A percentile compares a stretch with the other conserved stretches of the same genome.
These are phyloP conservation scores for Hypoxylon sp. DNA, from an alignment of 2,329 filamentous ascomycete genomes.

Conservation along the genomic window DNA sequence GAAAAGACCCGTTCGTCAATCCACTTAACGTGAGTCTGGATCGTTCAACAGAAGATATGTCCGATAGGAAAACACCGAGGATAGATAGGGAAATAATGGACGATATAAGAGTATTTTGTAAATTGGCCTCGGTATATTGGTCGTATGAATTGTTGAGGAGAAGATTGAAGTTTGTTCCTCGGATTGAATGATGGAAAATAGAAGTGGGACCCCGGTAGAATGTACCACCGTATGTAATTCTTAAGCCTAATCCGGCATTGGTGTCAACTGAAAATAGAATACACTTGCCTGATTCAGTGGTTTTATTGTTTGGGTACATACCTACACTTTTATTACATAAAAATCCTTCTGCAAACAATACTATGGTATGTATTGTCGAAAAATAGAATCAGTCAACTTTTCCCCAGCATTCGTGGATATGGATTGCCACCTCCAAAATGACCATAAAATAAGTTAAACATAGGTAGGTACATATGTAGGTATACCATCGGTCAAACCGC, in stretches of 20 bases:
- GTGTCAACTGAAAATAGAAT: constrained; percentile 6
- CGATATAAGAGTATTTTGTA: not conserved
- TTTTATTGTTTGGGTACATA: not conserved
- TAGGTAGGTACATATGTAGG: not conserved
- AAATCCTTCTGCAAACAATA: not conserved
- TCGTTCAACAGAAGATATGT: not conserved
- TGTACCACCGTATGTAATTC: no score
- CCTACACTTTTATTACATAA: not conserved
- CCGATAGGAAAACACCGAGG: not conserved
- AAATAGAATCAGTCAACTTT: not conserved
- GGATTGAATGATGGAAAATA: not conserved
- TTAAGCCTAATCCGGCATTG: constrained; percentile 4
- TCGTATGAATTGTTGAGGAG: not conserved
- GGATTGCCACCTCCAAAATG: not conserved
- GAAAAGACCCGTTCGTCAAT: constrained; percentile 3
- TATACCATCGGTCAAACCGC: not conserved
- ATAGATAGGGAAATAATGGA: not conserved
- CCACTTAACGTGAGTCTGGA: not conserved
- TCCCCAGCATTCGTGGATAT: no score
- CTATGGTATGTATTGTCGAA: not conserved
- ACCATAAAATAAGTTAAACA: not conserved
- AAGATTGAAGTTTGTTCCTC: not conserved
- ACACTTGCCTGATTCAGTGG: not conserved
- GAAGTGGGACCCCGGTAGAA: not conserved
- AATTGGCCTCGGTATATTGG: not conserved